Base-by-base conservation (phyloP, 148 eudicot genomes). In the Pouteria glomerata region DNA sequence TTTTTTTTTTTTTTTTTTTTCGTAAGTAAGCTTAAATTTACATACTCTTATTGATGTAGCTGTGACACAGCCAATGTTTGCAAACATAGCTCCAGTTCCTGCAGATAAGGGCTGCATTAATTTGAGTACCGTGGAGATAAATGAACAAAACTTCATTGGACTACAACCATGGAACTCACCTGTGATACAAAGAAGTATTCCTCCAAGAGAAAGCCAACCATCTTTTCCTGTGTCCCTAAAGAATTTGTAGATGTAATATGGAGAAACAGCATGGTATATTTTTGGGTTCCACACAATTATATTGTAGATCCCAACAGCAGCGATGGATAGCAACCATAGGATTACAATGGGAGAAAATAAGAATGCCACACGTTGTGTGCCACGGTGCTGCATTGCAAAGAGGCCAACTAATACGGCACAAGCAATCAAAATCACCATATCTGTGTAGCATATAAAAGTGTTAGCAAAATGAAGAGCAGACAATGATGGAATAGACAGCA, bases 1-100 rank as follows among this genome's bases (percentile, higher is more conserved):
- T n/a, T n/a, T n/a, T n/a, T n/a, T n/a, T n/a, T n/a, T n/a, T n/a
- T n/a, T n/a, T n/a, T n/a, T n/a, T n/a, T n/a, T n/a, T n/a, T n/a
- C n/a, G n/a, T 39, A 10, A 39, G 5, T 39, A 39, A 39, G 5
- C 7, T 4, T 39, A 39, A 39, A 39, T 39, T 62, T 24, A 45
- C 70, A 68, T 74, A 85, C 88, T 82, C 83, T 79, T 35, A 82
- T 77, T 65, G 88, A 80, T 77, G 78, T 57, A 74, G 77, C 57
- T 30, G 81, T 69, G 70, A 82, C 79, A 74, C 82, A 77, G 26
- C 88, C 85, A 47, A 85, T 83, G 72, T 79, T 75, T 67, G 72
- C 80, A 66, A 79, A 75, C 83, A 85, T 85, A 74, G 85, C 83
- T 70, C 81, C 85, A 26, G 85, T 70, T 63, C 88, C 85, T 82